A percentile compares a stretch with the other conserved stretches of the same genome.
phyloP scores from a whole-genome alignment of 768 basidiomycete species.

The Jaapia argillacea region DNA sequence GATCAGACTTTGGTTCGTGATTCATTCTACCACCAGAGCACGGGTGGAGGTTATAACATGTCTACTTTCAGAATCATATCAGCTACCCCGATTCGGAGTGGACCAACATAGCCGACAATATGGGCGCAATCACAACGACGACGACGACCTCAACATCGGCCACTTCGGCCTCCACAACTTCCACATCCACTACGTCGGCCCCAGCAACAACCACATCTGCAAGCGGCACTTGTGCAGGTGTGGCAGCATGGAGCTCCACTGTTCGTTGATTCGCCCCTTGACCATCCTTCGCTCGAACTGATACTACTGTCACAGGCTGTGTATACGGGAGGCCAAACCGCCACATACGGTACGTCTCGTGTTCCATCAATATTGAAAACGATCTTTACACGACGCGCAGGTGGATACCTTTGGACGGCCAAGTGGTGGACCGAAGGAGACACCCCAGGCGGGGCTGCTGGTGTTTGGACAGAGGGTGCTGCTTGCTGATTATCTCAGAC shows the following conservation, averaged over 20 bases:
- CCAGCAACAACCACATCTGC: slow-evolving; percentile 14
- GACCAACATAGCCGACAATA: slow-evolving; percentile 60
- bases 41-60: slow-evolving; percentile 26
- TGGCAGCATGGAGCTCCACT: slow-evolving; percentile 37
- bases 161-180: slow-evolving; percentile 4
- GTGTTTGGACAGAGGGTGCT: slow-evolving; percentile 43
- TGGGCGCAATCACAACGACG: slow-evolving; percentile 25
- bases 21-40: slow-evolving; percentile 36
- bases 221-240: slow-evolving; percentile 26
- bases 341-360: slow-evolving; percentile 30
- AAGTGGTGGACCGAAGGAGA: slow-evolving; percentile 58
- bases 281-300: slow-evolving; percentile 1
- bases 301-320: slow-evolving; percentile 20
- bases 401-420: slow-evolving; percentile 46
- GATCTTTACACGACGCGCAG: slow-evolving; percentile 17
- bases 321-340: slow-evolving; percentile 37
- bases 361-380: not conserved
- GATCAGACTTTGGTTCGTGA: slow-evolving; percentile 37
- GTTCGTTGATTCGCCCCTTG: slow-evolving; percentile 18
- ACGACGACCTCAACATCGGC: slow-evolving; percentile 11
- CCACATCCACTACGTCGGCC: slow-evolving; percentile 3
- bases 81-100: slow-evolving; percentile 63
- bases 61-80: not conserved
- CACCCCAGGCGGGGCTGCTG: slow-evolving; percentile 30
- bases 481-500: slow-evolving; percentile 27